Base-by-base conservation (phyloP, 345 rosid species). In the Gossypium arboreum region DNA sequence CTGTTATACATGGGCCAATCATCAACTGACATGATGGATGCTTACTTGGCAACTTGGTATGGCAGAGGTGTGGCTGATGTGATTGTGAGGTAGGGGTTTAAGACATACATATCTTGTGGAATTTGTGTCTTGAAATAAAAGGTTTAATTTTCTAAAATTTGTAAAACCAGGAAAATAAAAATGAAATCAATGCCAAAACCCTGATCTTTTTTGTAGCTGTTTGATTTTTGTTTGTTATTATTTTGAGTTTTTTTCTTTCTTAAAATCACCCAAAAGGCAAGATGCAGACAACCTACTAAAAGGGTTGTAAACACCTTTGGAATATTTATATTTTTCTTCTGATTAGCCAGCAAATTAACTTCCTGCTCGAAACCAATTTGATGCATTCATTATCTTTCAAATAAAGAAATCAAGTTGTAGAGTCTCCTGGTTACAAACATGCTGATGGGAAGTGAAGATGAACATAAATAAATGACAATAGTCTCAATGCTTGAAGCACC, bases 1-100 rank as follows among this genome's bases (percentile, higher is more conserved):
- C 82, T 83, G 73, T 58, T 29, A 78, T 75, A 61, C 72, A 60
- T 11, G 22, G 48, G 22, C 79, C 84, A 78, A 79, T 71, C 65
- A 50, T 10, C 48, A 43, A 22, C 43, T 54, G 79, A 69, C 81
- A 71, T 13, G 75, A 78, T 57, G 82, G 56, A 61, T 61, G 77
- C 51, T 59, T 48, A 51, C 62, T 59, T 78, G 81, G 29, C 71
- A 61, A 48, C 27, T 6, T 55, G 45, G 9, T 20, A 51, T 20
- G 34, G 65, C 60, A 60, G 10, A 17, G 60, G 12, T 27, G 71
- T 67, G 52, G 76, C 57, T 77, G 69, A 44, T 27, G 9, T 15
- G 71, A 59, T 41, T 27, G 9, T 15, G 71, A 59, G 48, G 58
- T 12, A 9, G 41, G 52, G 43, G 62, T 25, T 59, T 12, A 25